These are phyloP conservation scores for Trypanosoma brucei DNA, from an alignment of 208 protist genomes.

Conservation along the genomic window DNA sequence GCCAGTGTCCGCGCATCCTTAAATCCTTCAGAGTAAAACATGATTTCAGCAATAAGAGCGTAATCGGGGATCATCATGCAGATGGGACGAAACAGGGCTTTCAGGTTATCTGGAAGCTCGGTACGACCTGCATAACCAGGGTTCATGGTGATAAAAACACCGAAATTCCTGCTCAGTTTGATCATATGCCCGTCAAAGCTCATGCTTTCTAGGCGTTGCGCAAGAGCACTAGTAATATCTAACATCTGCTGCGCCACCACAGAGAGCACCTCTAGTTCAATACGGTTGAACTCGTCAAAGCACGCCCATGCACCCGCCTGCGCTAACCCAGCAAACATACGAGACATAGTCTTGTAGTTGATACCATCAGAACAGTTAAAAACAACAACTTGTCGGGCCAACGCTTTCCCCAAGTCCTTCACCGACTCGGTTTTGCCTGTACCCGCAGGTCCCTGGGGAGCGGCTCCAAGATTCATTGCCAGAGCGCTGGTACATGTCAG, in stretches of 20 bases:
- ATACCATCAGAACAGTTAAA: constrained; percentile 97
- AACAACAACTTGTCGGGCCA: constrained; percentile 91
- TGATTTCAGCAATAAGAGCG: constrained; percentile 95
- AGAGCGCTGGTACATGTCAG: constrained; percentile 92
- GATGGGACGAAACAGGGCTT: constrained; percentile 96
- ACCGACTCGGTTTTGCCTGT: constrained; percentile 97
- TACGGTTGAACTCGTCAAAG: constrained; percentile 98
- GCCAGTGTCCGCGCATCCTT: constrained; percentile 90
- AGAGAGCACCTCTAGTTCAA: constrained; percentile 95
- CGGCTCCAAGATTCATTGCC: constrained; percentile 93
- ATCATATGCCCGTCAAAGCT: constrained; percentile 93
- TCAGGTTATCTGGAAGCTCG: constrained; percentile 97
- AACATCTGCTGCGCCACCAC: constrained; percentile 96
- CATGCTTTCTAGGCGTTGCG: constrained; percentile 75
- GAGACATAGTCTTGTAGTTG: constrained; percentile 95
- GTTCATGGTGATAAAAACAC: constrained; percentile 98
- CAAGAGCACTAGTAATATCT: constrained; percentile 91
- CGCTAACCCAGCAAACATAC: constrained; percentile 95
- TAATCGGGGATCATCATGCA: constrained; percentile 98
- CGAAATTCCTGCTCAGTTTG: constrained; percentile 89
- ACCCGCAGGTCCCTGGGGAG: constrained; percentile 93
- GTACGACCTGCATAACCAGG: constrained; percentile 96
- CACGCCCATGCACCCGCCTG: constrained; percentile 94
- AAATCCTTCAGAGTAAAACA: constrained; percentile 97
- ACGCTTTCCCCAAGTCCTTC: constrained; percentile 92